Conservation (phyloP, 108 stramenopile species). For the Parietichytrium sp. region DNA sequence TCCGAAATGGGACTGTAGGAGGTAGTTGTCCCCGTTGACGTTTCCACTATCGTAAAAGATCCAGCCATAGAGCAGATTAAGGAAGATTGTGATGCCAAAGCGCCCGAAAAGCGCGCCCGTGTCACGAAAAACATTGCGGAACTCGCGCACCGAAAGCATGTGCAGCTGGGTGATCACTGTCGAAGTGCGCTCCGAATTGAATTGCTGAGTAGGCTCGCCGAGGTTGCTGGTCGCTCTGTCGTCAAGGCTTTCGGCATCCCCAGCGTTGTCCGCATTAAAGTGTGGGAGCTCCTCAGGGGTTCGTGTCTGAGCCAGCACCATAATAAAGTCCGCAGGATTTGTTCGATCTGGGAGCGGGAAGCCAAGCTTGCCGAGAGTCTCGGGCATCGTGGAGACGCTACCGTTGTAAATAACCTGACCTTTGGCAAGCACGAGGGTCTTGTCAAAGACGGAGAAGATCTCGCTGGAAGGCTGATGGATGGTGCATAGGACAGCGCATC, state of each 20-base stretch:
- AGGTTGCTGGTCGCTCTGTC: neutral
- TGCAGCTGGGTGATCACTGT: neutral
- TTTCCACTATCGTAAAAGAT: conserved; percentile 28
- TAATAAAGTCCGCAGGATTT: conserved; percentile 31
- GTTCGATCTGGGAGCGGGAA: neutral
- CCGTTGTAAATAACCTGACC: conserved; percentile 46
- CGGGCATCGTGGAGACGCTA: neutral
- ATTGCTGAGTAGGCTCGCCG: neutral
- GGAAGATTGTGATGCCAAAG: conserved; percentile 40
- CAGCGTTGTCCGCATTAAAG: neutral
- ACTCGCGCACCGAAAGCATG: conserved; percentile 36
- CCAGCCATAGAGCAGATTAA: conserved; percentile 40
- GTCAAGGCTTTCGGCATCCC: neutral
- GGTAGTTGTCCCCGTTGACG: conserved; percentile 30
- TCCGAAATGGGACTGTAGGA: conserved; percentile 40
- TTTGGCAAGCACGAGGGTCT: conserved; percentile 44
- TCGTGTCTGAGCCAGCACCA: conserved; percentile 8
- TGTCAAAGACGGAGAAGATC: conserved; percentile 51
- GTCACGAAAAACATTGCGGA: conserved; percentile 36
- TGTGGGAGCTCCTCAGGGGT: neutral
- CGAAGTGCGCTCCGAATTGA: too few relatives aligned
- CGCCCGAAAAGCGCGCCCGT: conserved; percentile 41
- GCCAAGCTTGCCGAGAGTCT: conserved; percentile 25
- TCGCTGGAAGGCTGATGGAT: conserved; percentile 56
- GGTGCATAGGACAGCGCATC: conserved; percentile 57